Conservation (phyloP, 495 filamentous ascomycete species). For the Beverwykella pulmonaria region DNA sequence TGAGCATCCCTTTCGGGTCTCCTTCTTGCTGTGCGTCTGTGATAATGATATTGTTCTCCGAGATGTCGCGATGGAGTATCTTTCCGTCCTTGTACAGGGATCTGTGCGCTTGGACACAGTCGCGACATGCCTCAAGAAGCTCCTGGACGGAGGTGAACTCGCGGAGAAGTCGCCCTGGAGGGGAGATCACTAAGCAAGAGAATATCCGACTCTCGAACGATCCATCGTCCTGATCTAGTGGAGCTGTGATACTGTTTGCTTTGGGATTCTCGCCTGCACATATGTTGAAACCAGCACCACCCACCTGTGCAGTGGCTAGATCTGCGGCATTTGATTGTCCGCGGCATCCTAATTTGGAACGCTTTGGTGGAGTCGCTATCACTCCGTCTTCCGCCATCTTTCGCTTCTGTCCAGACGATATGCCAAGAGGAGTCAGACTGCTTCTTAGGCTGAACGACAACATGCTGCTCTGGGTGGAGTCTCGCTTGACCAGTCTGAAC, state of each 20-base stretch:
- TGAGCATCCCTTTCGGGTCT: slow-evolving; percentile 43
- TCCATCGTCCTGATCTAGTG: neutral
- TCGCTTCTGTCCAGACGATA: too few relatives aligned
- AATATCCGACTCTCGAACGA: slow-evolving; percentile 23
- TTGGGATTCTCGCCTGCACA: neutral
- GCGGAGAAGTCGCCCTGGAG: too few relatives aligned
- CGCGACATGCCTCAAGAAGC: slow-evolving; percentile 30
- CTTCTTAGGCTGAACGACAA: neutral
- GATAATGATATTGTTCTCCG: slow-evolving; percentile 48
- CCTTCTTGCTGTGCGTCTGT: slow-evolving; percentile 29
- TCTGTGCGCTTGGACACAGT: slow-evolving; percentile 32
- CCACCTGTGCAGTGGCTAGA: neutral
- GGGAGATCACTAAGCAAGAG: slow-evolving; percentile 12
- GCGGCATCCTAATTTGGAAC: neutral
- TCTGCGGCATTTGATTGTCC: slow-evolving; percentile 2
- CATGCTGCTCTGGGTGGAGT: slow-evolving; percentile 5
- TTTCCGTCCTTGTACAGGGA: too few relatives aligned
- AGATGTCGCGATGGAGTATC: slow-evolving; percentile 50
- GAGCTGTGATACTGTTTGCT: slow-evolving; percentile 1
- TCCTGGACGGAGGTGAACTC: slow-evolving; percentile 34
- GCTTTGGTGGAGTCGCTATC: neutral
- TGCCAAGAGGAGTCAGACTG: too few relatives aligned
- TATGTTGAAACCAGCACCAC: neutral
- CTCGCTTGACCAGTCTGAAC: neutral
- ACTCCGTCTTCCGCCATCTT: neutral